Percentiles rank a stretch among this genome's conserved stretches.
Conservation (phyloP, 768 basidiomycete species). For the Trametes meyenii region DNA sequence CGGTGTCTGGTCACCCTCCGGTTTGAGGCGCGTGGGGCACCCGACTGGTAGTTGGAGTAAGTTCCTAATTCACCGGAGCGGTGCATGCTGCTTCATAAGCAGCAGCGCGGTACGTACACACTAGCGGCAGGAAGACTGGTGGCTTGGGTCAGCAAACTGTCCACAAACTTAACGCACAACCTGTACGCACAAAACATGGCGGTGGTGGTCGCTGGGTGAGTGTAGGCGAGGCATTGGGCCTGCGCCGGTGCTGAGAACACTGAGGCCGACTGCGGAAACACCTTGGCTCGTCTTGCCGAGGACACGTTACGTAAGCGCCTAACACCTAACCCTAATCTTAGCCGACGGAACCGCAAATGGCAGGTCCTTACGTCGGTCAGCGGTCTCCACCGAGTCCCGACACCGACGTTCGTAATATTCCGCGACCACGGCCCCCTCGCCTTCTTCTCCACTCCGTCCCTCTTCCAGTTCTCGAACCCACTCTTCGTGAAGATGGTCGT, state of each 20-base stretch:
- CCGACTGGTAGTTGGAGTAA: constrained; percentile 52
- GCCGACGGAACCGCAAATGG: constrained; percentile 3
- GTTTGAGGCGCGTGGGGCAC: constrained; percentile 60
- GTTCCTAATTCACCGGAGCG: constrained; percentile 6
- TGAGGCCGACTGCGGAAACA: constrained; percentile 17
- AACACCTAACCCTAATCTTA: constrained; percentile 4
- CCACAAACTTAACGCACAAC: not conserved
- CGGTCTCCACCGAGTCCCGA: not conserved
- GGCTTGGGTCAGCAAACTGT: not conserved
- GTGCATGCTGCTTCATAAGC: not conserved
- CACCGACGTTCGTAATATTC: not conserved
- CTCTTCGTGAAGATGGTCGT: not conserved
- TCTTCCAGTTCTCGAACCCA: not conserved
- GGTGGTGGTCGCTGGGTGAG: constrained; percentile 21
- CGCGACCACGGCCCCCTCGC: not conserved
- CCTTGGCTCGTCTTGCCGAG: constrained; percentile 7
- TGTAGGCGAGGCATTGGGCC: constrained; percentile 1
- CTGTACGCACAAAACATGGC: constrained; percentile 31
- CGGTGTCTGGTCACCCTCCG: constrained; percentile 53
- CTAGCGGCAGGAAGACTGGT: constrained; percentile 41
- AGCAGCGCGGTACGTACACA: constrained; percentile 31
- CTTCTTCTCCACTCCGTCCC: not conserved
- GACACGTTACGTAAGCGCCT: constrained; percentile 1
- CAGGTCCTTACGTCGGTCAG: not conserved
- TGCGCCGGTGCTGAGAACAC: not conserved